Conservation (phyloP, 2,329 filamentous ascomycete species). For the Ampelomyces quisqualis region DNA sequence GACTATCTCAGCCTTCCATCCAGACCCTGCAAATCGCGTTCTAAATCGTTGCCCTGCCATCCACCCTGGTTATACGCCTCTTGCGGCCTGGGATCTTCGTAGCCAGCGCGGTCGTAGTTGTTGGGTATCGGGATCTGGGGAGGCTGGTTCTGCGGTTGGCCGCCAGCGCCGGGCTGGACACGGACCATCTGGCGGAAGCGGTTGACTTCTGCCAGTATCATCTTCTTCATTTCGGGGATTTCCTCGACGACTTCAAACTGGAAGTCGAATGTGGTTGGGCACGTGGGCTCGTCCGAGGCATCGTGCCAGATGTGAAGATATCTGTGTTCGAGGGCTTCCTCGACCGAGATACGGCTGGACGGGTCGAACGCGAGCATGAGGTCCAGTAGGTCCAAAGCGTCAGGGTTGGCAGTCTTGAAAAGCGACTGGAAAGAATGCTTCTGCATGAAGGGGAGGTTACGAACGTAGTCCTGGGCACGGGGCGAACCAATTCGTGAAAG, state of each 20-base stretch:
- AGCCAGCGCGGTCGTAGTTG: constrained; percentile 57
- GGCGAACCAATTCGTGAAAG: constrained; percentile 91
- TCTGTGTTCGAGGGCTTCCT: constrained; percentile 91
- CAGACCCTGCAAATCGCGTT: constrained; percentile 53
- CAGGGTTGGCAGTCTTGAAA: constrained; percentile 93
- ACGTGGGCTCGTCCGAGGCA: constrained; percentile 89
- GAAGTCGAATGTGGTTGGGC: constrained; percentile 95
- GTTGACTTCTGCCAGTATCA: constrained; percentile 94
- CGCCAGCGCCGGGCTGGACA: constrained; percentile 40
- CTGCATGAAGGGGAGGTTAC: constrained; percentile 91
- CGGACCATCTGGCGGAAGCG: constrained; percentile 70
- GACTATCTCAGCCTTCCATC: constrained; percentile 31
- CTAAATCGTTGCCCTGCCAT: constrained; percentile 45
- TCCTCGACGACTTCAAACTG: constrained; percentile 98
- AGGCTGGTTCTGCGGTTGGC: constrained; percentile 44
- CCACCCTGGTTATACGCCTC: constrained; percentile 49
- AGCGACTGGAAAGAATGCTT: constrained; percentile 87
- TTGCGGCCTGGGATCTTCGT: constrained; percentile 64
- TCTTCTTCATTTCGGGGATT: constrained; percentile 89
- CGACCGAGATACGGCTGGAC: constrained; percentile 86
- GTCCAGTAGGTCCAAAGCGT: constrained; percentile 92
- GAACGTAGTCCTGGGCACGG: constrained; percentile 95
- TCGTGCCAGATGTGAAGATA: constrained; percentile 99
- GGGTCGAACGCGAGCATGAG: constrained; percentile 98
- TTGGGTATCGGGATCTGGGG: constrained; percentile 63